Percentiles rank a stretch among this genome's conserved stretches.
Evolutionary conservation across 345 rosid genomes (phyloP).

Genomic region (Rhizophora apiculata): DNA sequence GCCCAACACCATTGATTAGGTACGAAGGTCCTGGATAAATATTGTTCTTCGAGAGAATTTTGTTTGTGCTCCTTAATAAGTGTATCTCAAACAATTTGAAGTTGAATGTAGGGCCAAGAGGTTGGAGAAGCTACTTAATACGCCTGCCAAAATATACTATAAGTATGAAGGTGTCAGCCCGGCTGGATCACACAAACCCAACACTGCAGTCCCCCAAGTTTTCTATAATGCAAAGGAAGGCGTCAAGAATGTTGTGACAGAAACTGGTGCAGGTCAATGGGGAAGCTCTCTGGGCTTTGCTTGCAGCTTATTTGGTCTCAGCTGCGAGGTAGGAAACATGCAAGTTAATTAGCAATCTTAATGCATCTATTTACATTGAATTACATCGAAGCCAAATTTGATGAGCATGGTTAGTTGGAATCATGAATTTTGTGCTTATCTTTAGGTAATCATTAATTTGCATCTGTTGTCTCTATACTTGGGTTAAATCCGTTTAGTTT

Average conservation of each 20-base stretch:
- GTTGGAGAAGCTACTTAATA: slow-evolving; percentile 80
- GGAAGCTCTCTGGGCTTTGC: slow-evolving; percentile 90
- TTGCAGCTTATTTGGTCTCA: slow-evolving; percentile 73
- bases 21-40: slow-evolving; percentile 10
- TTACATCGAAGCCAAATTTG: neutral
- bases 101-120: slow-evolving; percentile 72
- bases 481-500: neutral
- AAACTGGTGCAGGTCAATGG: slow-evolving; percentile 99
- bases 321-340: slow-evolving; percentile 56
- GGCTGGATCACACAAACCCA: slow-evolving; percentile 96
- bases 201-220: slow-evolving; percentile 84
- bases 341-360: neutral
- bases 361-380: neutral
- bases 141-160: slow-evolving; percentile 90
- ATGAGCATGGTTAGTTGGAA: neutral
- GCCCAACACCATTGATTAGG: slow-evolving; percentile 94
- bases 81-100: slow-evolving; percentile 1
- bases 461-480: neutral
- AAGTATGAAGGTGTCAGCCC: slow-evolving; percentile 96
- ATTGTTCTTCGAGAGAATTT: neutral
- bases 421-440: neutral
- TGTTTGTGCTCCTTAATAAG: neutral
- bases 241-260: slow-evolving; percentile 72
- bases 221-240: slow-evolving; percentile 79
- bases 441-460: neutral